Percentiles rank a stretch among this genome's conserved stretches.
phyloP scores from a whole-genome alignment of 352 stramenopile genomes.

The Phytophthora cactorum region DNA sequence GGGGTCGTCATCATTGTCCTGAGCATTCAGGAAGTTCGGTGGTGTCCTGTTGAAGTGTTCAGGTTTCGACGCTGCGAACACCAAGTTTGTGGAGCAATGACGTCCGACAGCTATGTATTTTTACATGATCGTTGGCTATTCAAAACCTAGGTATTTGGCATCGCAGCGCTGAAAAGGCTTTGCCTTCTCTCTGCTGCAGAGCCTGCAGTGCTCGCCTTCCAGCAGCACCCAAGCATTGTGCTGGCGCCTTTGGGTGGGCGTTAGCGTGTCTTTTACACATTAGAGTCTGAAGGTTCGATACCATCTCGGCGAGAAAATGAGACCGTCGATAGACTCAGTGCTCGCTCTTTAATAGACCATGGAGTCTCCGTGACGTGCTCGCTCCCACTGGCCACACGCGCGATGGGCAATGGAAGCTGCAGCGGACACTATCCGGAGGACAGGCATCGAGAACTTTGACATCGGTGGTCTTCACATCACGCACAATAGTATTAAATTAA shows the following conservation, averaged over 20 bases:
- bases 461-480: conserved; percentile 18
- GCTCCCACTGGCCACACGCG: conserved; percentile 4
- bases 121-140: too few relatives aligned
- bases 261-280: not conserved
- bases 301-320: conserved; percentile 8
- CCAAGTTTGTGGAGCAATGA: not conserved
- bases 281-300: not conserved
- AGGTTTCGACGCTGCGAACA: not conserved
- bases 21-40: conserved; percentile 6
- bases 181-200: too few relatives aligned
- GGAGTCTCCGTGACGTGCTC: too few relatives aligned
- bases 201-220: too few relatives aligned
- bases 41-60: not conserved
- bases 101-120: too few relatives aligned
- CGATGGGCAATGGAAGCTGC: not conserved
- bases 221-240: too few relatives aligned
- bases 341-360: not conserved
- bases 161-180: too few relatives aligned
- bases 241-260: too few relatives aligned
- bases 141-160: too few relatives aligned
- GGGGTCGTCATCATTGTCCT: conserved; percentile 8
- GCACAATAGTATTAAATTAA: conserved; percentile 41
- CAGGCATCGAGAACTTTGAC: conserved; percentile 1
- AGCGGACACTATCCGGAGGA: not conserved
- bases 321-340: conserved; percentile 3